Base-by-base conservation (phyloP, 2,329 filamentous ascomycete genomes). In the Cercospora sojina region DNA sequence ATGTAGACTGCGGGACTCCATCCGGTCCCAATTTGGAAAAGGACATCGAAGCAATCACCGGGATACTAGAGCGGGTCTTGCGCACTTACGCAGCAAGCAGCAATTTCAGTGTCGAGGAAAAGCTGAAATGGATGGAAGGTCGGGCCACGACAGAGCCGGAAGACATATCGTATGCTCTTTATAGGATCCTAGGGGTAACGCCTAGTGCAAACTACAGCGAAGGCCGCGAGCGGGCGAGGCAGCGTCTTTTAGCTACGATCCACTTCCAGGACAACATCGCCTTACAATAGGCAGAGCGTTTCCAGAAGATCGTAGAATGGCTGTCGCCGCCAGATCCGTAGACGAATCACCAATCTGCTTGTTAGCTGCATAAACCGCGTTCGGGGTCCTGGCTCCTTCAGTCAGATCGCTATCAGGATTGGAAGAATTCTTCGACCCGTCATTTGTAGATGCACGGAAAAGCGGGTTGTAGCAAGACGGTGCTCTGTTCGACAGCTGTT, bases 401-500 rank as follows among this genome's bases (percentile, higher is more conserved):
- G 16, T 66, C 38, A 27, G 16, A 38, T 27, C 49, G 43, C 9
- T 73, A 72, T 60, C 56, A 64, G 60, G 57, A 47, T 18, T 73
- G 70, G 70, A 70, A 70, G 47, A 25, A 27, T 13, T 62, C 62
- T 47, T 47, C 64, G 20, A 61, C 58, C 53, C 64, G 59, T 32
- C 62, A 69, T 47, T 49, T 72, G n/a, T 73, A 69, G 70, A 29
- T 73, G 31, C 64, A 67, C 31, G 70, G 71, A 29, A 69, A 64
- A 38, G 58, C 70, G 41, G 71, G 71, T 20, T 69, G 69, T 60
- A 67, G 70, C 9, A 73, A 73, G 65, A 73, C 70, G 7, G 59
- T 73, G 20, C 68, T 73, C n/a, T 70, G 51, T 59, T 73, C 71
- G 5, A 68, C 66, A 18, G 69, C 64, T 27, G 59, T 72, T 27